Evolutionary conservation across 805 yeast genomes (phyloP), one percentile per base, ranked within the genome.

Genomic region (Myxozyma kluyveri): DNA sequence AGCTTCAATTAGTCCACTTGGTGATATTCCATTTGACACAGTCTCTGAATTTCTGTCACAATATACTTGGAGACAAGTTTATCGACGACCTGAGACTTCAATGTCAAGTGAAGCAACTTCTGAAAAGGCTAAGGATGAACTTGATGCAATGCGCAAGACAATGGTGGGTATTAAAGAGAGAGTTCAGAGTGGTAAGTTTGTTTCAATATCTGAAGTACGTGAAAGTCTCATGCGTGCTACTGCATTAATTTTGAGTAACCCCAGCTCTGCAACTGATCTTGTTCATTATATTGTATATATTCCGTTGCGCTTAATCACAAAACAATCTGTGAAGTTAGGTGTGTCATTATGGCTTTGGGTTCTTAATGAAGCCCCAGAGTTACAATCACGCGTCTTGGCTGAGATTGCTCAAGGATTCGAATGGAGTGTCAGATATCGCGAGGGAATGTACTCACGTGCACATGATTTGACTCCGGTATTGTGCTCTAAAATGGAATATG

Each of bases 401-500:
- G 93, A 86, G 56, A 79, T 93, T 29, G 77, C 83, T 24, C 72
- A 75, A 40, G 75, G 77, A 49, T 87, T 95, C 86, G 86, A 83
- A 66, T 69, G 70, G 35, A 77, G 91, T 1, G 78, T 88, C 40
- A 75, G 77, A 32, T 69, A 74, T 27, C 70, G 71, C 24, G 71
- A 71, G 37, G 97, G 98, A 2, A 66, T 91, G 9, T 90, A 79
- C 66, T 78, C 83, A 4, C 45, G 32, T 14, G 38, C 48, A 6
- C 57, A 56, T 36, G 60, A 56, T 65, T 65, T 80, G 4, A 63
- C 61, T 0, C 49, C 47, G 71, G 75, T 49, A 83, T 91, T 22
- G 86, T 83, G 49, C 83, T 74, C 79, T 57, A 76, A 74, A 46
- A 93, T 93, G 99, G 93, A 87, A 57, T 93, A 93, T 62, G 72